Evolutionary conservation across 2,329 filamentous ascomycete genomes (phyloP).

Genomic region (Alternaria tenuissima): DNA sequence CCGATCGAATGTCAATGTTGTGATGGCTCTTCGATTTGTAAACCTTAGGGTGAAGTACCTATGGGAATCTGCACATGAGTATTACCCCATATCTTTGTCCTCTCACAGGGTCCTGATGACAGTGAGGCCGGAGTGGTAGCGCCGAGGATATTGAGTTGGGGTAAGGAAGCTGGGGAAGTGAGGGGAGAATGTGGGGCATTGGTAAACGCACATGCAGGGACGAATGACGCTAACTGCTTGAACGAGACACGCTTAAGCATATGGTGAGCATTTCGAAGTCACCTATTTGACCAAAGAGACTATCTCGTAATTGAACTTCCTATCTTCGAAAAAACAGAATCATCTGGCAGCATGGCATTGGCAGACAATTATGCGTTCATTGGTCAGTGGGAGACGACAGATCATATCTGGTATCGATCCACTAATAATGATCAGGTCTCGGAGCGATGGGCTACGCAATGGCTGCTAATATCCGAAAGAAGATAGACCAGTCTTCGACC

Average conservation of each 20-base stretch:
- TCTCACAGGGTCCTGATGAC: background rate
- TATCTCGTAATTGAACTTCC: background rate
- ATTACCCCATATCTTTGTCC: background rate
- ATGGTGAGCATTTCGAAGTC: background rate
- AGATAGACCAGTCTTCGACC: conserved; percentile 28
- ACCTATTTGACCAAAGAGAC: background rate
- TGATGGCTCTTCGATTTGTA: background rate
- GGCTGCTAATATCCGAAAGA: conserved; percentile 42
- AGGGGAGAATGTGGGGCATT: conserved; percentile 44
- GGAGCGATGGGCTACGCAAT: conserved; percentile 49
- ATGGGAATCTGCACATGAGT: background rate
- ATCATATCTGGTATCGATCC: background rate
- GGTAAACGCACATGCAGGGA: conserved; percentile 6
- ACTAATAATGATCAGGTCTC: conserved; percentile 29
- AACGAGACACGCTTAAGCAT: background rate
- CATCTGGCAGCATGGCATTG: conserved; percentile 30
- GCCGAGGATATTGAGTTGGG: conserved; percentile 20
- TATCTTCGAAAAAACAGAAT: background rate
- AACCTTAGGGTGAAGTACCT: background rate
- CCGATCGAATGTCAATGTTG: background rate
- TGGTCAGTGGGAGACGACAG: conserved; percentile 14
- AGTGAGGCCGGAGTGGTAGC: background rate
- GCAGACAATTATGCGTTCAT: conserved; percentile 45
- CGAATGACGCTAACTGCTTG: background rate
- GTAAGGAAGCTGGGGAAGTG: conserved; percentile 29